phyloP scores from a whole-genome alignment of 139 green algal genomes.

The Tetratostichococcus sp. region DNA sequence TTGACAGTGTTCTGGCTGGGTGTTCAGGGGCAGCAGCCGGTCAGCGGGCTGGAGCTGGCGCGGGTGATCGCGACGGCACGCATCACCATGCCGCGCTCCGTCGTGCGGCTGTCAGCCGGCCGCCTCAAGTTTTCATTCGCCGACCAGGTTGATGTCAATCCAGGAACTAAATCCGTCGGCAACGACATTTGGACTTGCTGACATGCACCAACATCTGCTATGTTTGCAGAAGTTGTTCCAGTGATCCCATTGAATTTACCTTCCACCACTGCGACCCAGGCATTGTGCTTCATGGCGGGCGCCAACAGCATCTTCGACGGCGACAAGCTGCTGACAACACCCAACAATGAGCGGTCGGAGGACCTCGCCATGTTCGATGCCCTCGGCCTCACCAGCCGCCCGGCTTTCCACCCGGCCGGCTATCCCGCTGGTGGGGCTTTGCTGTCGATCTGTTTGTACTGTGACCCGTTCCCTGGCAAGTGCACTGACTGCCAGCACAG shows the following conservation, averaged over 20 bases:
- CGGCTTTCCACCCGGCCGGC: slow-evolving; percentile 66
- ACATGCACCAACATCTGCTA: no score
- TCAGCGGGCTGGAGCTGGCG: slow-evolving; percentile 76
- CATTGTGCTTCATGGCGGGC: slow-evolving; percentile 94
- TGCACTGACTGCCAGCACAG: background rate
- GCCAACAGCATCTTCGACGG: slow-evolving; percentile 98
- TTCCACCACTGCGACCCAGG: no score
- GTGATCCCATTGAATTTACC: no score
- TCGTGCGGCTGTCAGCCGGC: slow-evolving; percentile 90
- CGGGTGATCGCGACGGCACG: slow-evolving; percentile 84
- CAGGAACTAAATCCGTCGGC: no score
- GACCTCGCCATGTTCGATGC: slow-evolving; percentile 76
- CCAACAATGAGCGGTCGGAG: slow-evolving; percentile 85
- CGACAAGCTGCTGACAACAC: slow-evolving; percentile 96
- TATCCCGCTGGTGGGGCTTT: slow-evolving; percentile 56
- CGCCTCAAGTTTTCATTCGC: slow-evolving; percentile 47
- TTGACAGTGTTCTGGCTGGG: no score
- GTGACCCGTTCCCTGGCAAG: background rate
- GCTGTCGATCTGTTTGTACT: no score
- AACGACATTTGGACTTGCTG: no score
- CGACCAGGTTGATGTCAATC: slow-evolving; percentile 50
- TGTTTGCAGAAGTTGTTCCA: no score
- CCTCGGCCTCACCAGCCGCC: slow-evolving; percentile 69
- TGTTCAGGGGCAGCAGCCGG: slow-evolving; percentile 33
- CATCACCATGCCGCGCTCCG: slow-evolving; percentile 87